Percentiles rank a stretch among this genome's conserved stretches.
phyloP scores from a whole-genome alignment of 177 flowering plant genomes.

The Telopea speciosissima region DNA sequence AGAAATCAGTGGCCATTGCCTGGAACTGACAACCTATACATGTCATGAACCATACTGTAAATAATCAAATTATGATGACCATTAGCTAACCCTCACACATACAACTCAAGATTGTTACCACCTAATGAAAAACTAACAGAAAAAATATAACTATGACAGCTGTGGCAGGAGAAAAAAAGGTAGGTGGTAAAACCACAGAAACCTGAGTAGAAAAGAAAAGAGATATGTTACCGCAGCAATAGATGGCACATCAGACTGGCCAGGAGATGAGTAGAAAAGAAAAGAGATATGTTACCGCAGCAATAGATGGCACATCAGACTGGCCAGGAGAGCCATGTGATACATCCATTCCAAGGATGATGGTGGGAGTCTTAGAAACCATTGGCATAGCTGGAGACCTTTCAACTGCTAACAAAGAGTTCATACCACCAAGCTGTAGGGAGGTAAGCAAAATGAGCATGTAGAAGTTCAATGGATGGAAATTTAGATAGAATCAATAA shows the following conservation, averaged over 20 bases:
- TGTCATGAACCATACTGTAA: background rate
- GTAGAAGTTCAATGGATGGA: no score
- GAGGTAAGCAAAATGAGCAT: background rate
- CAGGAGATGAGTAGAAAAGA: conserved; percentile 45
- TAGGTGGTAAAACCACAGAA: no score
- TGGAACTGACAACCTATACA: conserved; percentile 60
- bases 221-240: conserved; percentile 78
- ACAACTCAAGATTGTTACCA: no score
- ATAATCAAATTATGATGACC: no score
- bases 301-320: conserved; percentile 85
- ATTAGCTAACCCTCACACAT: no score
- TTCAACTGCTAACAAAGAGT: conserved; percentile 60
- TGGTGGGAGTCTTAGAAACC: conserved; percentile 60
- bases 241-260: conserved; percentile 88
- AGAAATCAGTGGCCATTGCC: conserved; percentile 68
- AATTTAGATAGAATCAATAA: no score
- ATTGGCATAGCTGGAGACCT: conserved; percentile 41
- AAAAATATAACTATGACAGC: no score
- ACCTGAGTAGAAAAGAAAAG: background rate
- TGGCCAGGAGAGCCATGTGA: conserved; percentile 98
- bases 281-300: conserved; percentile 58
- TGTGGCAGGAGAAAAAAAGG: no score
- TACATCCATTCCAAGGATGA: conserved; percentile 96
- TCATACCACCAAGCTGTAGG: conserved; percentile 82
- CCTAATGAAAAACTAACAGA: no score